Evolutionary conservation across 2,329 filamentous ascomycete genomes (phyloP), one percentile per base, ranked within the genome.

Genomic region (Helicocarpus griseus): DNA sequence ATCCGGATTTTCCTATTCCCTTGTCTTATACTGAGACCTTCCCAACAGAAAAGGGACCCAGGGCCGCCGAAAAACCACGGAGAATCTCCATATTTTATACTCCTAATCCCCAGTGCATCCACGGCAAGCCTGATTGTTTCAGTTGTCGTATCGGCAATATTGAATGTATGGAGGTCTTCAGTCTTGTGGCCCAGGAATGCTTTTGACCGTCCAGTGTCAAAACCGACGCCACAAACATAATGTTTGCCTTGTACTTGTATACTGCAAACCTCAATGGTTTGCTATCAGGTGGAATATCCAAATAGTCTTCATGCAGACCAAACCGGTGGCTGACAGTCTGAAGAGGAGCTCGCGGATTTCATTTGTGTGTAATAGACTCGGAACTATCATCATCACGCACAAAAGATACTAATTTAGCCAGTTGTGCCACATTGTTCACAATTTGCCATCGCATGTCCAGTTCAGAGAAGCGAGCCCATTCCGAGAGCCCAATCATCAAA

Each of bases 371-470:
- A 41, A 24, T 33, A n/a, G n/a, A n/a, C n/a, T n/a, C n/a, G 13
- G 45, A 33, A 28, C 45, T 36, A 11, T 48, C 29, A 5, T 48
- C 26, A 29, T 48, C 31, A n/a, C n/a, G n/a, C 33, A 50, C 24
- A 41, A 41, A 50, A 21, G 36, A 35, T 28, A 50, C 14, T 50
- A 50, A 50, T 50, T 50, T 41, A 50, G 48, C 48, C 28, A 50
- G 48, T 5, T 41, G 19, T 29, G 36, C 36, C 26, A 35, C 36
- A 24, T 50, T 31, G n/a, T 14, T 43, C 48, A 50, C 48, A 41
- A 50, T 28, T 41, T 50, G 48, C 36, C 48, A 50, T 41, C 48
- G 41, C 26, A 19, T 26, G 26, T 50, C 26, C 14, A 50, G 29
- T 50, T 50, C 48, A 43, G 36, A 24, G 22, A 43, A 29, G 3